A percentile compares a stretch with the other conserved stretches of the same genome.
Conservation (phyloP, 495 filamentous ascomycete species). For the Schizothecium vesticola region DNA sequence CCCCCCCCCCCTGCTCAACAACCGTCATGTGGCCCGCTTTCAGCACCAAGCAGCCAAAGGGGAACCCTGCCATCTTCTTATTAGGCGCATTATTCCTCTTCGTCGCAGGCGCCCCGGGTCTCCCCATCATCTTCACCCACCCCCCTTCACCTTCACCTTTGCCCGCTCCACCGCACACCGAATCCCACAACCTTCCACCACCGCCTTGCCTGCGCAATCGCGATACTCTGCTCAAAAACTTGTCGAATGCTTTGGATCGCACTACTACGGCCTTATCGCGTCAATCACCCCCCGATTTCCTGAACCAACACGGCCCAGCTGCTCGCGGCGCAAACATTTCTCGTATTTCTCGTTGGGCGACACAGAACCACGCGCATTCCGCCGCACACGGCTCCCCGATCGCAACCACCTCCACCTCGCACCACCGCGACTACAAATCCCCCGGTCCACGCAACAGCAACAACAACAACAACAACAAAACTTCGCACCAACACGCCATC, state of each 20-base stretch:
- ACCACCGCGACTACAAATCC: background rate
- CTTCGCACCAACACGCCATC: background rate
- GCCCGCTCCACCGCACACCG: constrained; percentile 1
- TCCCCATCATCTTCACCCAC: constrained; percentile 13
- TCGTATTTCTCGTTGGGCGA: constrained; percentile 8
- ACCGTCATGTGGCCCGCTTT: constrained; percentile 30
- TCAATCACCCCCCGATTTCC: background rate
- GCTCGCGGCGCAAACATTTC: constrained; percentile 8
- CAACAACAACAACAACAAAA: background rate
- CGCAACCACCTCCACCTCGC: background rate
- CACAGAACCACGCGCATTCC: constrained; percentile 13
- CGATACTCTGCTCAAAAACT: background rate
- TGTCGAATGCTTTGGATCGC: background rate
- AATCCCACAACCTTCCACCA: background rate
- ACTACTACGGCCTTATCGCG: background rate
- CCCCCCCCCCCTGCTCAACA: constrained; percentile 15
- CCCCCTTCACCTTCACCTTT: constrained; percentile 8
- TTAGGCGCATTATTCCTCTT: constrained; percentile 34
- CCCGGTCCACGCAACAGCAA: background rate
- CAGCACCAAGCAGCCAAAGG: constrained; percentile 9
- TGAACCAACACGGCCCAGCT: constrained; percentile 1
- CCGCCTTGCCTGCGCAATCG: too few relatives aligned
- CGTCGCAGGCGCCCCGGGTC: constrained; percentile 6
- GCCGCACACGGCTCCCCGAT: constrained; percentile 7
- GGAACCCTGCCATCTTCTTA: constrained; percentile 29